Percentiles rank a stretch among this genome's conserved stretches.
These are phyloP conservation scores for Phaeotremella skinneri DNA, from an alignment of 768 basidiomycete genomes.

Conservation along the genomic window DNA sequence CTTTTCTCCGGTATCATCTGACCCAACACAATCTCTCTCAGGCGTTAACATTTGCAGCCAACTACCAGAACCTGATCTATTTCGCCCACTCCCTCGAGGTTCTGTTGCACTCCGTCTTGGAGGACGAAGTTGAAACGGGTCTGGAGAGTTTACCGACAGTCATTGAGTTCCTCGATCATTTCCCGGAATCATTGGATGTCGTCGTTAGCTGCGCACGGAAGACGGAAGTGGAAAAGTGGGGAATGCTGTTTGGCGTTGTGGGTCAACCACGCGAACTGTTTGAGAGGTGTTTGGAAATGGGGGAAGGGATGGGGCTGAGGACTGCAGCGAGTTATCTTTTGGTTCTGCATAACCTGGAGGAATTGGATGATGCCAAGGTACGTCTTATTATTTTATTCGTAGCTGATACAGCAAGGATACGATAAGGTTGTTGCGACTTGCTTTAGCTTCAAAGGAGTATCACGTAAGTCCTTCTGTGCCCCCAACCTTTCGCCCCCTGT, in stretches of 20 bases:
- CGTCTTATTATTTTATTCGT: slow-evolving; percentile 11
- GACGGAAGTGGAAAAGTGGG: slow-evolving; percentile 90
- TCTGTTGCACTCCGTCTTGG: slow-evolving; percentile 85
- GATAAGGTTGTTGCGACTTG: slow-evolving; percentile 71
- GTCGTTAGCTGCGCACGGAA: slow-evolving; percentile 95
- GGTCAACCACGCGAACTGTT: slow-evolving; percentile 88
- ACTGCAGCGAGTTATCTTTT: slow-evolving; percentile 91
- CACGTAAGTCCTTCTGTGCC: slow-evolving; percentile 43
- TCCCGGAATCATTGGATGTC: slow-evolving; percentile 84
- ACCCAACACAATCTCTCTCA: slow-evolving; percentile 62
- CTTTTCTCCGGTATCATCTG: slow-evolving; percentile 80
- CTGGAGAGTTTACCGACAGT: slow-evolving; percentile 58
- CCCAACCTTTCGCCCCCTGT: neutral
- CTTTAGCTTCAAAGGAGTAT: slow-evolving; percentile 77
- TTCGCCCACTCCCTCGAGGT: slow-evolving; percentile 94
- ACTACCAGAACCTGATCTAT: slow-evolving; percentile 84
- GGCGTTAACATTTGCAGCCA: slow-evolving; percentile 78
- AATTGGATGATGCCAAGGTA: slow-evolving; percentile 63
- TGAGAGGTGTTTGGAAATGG: slow-evolving; percentile 61
- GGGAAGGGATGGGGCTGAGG: slow-evolving; percentile 55
- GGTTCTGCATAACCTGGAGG: slow-evolving; percentile 89
- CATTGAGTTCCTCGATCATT: slow-evolving; percentile 90
- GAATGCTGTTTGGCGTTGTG: slow-evolving; percentile 78
- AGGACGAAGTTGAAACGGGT: slow-evolving; percentile 63
- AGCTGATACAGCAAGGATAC: slow-evolving; percentile 60